Conservation (phyloP, 495 filamentous ascomycete genomes). For the Hypoxylon trugodes region DNA sequence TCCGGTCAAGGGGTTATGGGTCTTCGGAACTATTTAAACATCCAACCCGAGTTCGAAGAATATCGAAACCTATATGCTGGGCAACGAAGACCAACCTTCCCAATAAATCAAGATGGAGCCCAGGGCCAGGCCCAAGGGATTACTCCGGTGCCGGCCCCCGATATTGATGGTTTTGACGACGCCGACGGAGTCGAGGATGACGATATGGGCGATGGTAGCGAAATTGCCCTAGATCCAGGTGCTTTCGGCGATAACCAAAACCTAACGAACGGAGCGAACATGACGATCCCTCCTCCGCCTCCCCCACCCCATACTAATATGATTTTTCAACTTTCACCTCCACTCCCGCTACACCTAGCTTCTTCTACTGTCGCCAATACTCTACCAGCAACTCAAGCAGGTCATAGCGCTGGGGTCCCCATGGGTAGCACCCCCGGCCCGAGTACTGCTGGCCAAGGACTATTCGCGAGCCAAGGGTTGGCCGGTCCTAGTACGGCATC, state of each 20-base stretch:
- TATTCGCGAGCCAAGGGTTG: slow-evolving; percentile 16
- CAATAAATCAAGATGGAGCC: slow-evolving; percentile 13
- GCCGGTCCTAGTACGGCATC: slow-evolving; percentile 36
- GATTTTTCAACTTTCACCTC: background rate
- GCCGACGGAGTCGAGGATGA: slow-evolving; percentile 52
- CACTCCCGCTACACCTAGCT: slow-evolving; percentile 6
- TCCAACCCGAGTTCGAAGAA: slow-evolving; percentile 45
- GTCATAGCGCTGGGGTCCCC: background rate
- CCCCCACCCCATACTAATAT: background rate
- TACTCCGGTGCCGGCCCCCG: slow-evolving; percentile 19
- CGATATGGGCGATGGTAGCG: slow-evolving; percentile 55
- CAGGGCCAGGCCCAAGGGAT: slow-evolving; percentile 22
- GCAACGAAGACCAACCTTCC: slow-evolving; percentile 6
- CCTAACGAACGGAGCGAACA: slow-evolving; percentile 12
- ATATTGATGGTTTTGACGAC: slow-evolving; percentile 49
- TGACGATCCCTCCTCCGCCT: slow-evolving; percentile 25
- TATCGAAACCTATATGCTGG: slow-evolving; percentile 19
- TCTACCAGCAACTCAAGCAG: background rate
- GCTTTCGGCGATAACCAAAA: slow-evolving; percentile 18
- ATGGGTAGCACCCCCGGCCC: slow-evolving; percentile 13
- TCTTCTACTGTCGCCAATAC: background rate
- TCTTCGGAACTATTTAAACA: slow-evolving; percentile 81
- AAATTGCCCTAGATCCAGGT: slow-evolving; percentile 50
- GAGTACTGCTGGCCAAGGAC: slow-evolving; percentile 23
- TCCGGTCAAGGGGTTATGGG: slow-evolving; percentile 83